These are phyloP conservation scores for Gymnopilus dilepis DNA, from an alignment of 768 basidiomycete species.

Conservation along the genomic window DNA sequence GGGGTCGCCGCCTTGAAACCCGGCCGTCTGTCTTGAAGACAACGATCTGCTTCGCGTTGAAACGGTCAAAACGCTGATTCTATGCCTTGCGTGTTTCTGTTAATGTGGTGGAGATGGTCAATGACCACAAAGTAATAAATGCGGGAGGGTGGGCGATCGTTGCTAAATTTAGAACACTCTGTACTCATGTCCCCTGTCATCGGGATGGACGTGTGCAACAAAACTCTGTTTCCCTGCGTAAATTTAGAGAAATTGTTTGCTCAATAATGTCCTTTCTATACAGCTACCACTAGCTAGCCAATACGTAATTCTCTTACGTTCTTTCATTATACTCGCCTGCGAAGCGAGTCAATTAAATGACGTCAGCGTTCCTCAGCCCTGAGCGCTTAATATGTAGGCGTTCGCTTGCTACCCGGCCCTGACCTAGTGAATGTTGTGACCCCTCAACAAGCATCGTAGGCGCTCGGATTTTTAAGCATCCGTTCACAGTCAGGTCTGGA, in stretches of 20 bases:
- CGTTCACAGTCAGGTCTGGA: no score
- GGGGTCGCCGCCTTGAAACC: no score
- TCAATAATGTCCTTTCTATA: not conserved
- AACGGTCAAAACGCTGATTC: no score
- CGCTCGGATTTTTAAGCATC: no score
- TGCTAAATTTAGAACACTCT: slow-evolving; percentile 1
- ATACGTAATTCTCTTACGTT: not conserved
- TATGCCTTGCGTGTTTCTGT: no score
- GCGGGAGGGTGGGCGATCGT: no score
- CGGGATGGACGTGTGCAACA: not conserved
- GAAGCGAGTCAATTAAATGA: not conserved
- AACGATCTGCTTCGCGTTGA: no score
- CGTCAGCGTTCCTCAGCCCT: not conserved
- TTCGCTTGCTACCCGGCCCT: not conserved
- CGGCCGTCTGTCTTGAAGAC: no score
- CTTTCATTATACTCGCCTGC: not conserved
- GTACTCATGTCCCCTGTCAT: not conserved
- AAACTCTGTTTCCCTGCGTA: not conserved
- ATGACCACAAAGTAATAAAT: no score
- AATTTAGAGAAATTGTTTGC: not conserved
- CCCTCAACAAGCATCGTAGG: no score
- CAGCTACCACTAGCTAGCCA: not conserved
- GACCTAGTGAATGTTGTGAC: not conserved
- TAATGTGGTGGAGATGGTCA: no score
- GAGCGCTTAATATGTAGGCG: not conserved